Conservation (phyloP, 2,329 filamentous ascomycete genomes). For the Calycina marina region DNA sequence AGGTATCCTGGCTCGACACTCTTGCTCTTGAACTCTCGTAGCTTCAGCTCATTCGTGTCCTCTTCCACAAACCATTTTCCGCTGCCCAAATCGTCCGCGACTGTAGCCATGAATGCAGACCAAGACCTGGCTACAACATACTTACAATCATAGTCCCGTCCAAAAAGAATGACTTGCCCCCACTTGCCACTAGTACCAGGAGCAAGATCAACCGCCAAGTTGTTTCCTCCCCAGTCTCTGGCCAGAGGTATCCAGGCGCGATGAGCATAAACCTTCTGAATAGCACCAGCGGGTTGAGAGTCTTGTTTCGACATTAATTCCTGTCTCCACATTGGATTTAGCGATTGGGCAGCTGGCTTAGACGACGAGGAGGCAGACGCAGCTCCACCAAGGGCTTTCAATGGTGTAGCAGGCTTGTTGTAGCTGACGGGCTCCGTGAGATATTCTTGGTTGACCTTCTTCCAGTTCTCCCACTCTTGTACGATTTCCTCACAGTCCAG, state of each 20-base stretch:
- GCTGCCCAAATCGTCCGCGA: constrained; percentile 82
- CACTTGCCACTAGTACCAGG: constrained; percentile 82
- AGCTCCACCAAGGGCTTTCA: constrained; percentile 57
- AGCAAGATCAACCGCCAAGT: constrained; percentile 82
- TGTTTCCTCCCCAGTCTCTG: constrained; percentile 97
- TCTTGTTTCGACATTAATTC: constrained; percentile 75
- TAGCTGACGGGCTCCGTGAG: constrained; percentile 36
- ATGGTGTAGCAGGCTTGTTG: constrained; percentile 47
- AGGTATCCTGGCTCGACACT: constrained; percentile 88
- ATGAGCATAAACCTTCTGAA: constrained; percentile 89
- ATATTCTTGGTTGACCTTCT: constrained; percentile 81
- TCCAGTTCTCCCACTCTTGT: constrained; percentile 96
- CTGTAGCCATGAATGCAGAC: constrained; percentile 69
- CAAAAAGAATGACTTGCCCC: constrained; percentile 94
- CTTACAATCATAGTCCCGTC: constrained; percentile 96
- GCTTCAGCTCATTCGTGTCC: constrained; percentile 77
- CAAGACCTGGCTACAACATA: constrained; percentile 91
- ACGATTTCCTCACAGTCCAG: constrained; percentile 97
- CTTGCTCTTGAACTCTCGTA: constrained; percentile 78
- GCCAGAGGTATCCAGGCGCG: constrained; percentile 91
- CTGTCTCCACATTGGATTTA: constrained; percentile 60
- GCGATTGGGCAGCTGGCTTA: constrained; percentile 38
- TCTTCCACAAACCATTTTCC: constrained; percentile 90
- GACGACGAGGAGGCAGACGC: constrained; percentile 50
- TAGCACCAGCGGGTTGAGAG: constrained; percentile 70